A percentile compares a stretch with the other conserved stretches of the same genome.
Conservation (phyloP, 2,329 filamentous ascomycete genomes). For the Escovopsis weberi region DNA sequence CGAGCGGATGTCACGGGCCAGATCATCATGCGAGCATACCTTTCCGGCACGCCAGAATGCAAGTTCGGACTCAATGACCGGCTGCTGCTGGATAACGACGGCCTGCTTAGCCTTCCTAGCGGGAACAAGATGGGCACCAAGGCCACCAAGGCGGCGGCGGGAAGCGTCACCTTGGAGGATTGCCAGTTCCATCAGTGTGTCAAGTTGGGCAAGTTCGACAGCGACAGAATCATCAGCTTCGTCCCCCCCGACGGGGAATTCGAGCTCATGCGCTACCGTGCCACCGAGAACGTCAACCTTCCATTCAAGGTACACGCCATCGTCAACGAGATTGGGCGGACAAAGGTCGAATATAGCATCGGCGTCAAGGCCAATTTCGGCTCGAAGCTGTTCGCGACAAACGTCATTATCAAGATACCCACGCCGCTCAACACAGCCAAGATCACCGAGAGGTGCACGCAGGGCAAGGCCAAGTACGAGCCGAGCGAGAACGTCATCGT, state of each 20-base stretch:
- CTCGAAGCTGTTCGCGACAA: conserved; percentile 90
- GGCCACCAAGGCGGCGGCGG: conserved; percentile 87
- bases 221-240: conserved; percentile 92
- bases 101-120: conserved; percentile 48
- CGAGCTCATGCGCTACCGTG: conserved; percentile 95
- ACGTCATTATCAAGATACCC: conserved; percentile 85
- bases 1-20: conserved; percentile 94
- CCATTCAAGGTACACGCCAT: conserved; percentile 99
- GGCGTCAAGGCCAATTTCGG: conserved; percentile 96
- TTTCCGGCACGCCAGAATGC: conserved; percentile 92
- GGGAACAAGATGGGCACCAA: conserved; percentile 72
- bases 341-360: conserved; percentile 97
- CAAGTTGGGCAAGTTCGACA: conserved; percentile 92
- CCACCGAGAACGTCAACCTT: conserved; percentile 95
- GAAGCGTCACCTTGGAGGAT: conserved; percentile 90
- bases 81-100: conserved; percentile 70
- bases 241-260: conserved; percentile 96
- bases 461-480: conserved; percentile 97
- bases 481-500: conserved; percentile 96
- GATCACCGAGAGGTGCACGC: conserved; percentile 82
- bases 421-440: conserved; percentile 93
- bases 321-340: conserved; percentile 91
- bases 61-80: conserved; percentile 98
- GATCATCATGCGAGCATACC: conserved; percentile 96
- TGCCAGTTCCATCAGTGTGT: conserved; percentile 99